Base-by-base conservation (phyloP, 208 protist genomes). In the Crithidia fasciculata region DNA sequence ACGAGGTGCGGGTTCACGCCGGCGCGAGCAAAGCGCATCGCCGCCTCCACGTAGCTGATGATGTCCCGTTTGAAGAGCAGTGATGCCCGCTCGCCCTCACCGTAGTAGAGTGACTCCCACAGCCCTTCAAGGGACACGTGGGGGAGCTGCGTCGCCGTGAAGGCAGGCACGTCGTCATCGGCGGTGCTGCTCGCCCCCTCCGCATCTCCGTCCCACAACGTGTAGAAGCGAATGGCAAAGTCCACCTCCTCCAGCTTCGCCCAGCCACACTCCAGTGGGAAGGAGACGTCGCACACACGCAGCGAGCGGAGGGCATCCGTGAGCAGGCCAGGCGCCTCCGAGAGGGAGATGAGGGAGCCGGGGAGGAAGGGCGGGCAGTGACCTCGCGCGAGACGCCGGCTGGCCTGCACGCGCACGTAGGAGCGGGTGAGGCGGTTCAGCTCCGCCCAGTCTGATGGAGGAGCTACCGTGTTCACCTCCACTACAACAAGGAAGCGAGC, bases 61-160 rank as follows among this genome's bases (percentile, higher is more conserved):
- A 99, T 77, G 61, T 91, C 84, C 10, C 61, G 57, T 80, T 99
- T 99, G 37, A 98, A 79, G n/a, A 55, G 18, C 5, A 72, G 49
- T 0, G 92, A 93, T 0, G 70, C 81, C 15, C 37, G 52, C 40
- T 74, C 56, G 45, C 81, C 76, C 40, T 95, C 91, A 28, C 87
- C 90, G 68, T 96, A 98, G 68, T 86, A 80, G 19, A 98, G 76
- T 10, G 87, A 92, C 68, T 98, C 91, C 93, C 95, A 98, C 54
- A 94, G 69, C 4, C 89, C 95, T 12, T 96, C 89, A 15, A 98
- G 80, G 0, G 76, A 83, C 36, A 43, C 50, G 69, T 94, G 82
- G 9, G 95, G 95, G 5, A 98, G 80, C 0, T 69, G 37, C 8
- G 86, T 79, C 7, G 89, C 56, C 12, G 79, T 88, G 77, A 87